Percentiles rank a stretch among this genome's conserved stretches.
Conservation (phyloP, 495 filamentous ascomycete genomes). For the Talaromyces liani region DNA sequence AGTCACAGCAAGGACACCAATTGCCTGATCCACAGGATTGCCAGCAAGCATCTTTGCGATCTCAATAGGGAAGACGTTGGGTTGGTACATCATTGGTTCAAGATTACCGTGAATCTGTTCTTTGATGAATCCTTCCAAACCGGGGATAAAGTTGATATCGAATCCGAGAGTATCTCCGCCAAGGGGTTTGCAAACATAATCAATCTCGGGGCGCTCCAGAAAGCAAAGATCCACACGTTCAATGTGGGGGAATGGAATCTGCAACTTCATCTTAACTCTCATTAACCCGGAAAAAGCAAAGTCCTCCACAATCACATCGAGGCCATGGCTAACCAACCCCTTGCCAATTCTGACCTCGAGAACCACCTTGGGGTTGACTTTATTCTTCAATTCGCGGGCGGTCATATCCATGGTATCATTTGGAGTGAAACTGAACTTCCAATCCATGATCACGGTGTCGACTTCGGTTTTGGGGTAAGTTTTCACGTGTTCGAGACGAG, state of each 20-base stretch:
- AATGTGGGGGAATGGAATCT: slow-evolving; percentile 91
- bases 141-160: slow-evolving; percentile 98
- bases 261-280: slow-evolving; percentile 95
- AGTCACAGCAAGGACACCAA: slow-evolving; percentile 87
- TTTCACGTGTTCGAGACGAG: slow-evolving; percentile 93
- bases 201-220: slow-evolving; percentile 66
- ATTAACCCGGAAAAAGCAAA: slow-evolving; percentile 93
- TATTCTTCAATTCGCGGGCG: slow-evolving; percentile 79
- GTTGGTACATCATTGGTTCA: slow-evolving; percentile 92
- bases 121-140: slow-evolving; percentile 85
- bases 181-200: slow-evolving; percentile 96
- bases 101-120: slow-evolving; percentile 92
- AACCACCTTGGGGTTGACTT: slow-evolving; percentile 93
- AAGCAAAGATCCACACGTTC: slow-evolving; percentile 90
- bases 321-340: slow-evolving; percentile 87
- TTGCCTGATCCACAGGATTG: slow-evolving; percentile 86
- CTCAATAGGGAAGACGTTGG: slow-evolving; percentile 96
- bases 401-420: slow-evolving; percentile 93
- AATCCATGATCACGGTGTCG: slow-evolving; percentile 96
- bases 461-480: slow-evolving; percentile 95
- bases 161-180: slow-evolving; percentile 93
- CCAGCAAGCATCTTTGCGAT: slow-evolving; percentile 99
- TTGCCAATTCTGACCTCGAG: slow-evolving; percentile 91
- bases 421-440: slow-evolving; percentile 98
- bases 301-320: slow-evolving; percentile 96